Evolutionary conservation across 495 filamentous ascomycete genomes (phyloP).

Genomic region (Lepraria neglecta): DNA sequence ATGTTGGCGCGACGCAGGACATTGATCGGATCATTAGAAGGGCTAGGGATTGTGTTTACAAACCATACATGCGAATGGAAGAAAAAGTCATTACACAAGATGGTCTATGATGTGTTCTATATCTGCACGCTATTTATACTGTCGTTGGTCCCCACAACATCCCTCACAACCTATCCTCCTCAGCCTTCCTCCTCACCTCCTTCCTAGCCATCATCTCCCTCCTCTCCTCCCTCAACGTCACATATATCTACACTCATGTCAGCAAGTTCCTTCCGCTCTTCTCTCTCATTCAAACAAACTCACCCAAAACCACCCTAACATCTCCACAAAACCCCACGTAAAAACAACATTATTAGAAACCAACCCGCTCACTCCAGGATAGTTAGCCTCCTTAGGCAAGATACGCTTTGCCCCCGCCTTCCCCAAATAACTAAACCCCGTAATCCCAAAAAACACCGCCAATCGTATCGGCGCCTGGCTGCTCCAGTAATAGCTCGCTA

Average conservation of each 20-base stretch:
- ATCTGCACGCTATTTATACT: not conserved
- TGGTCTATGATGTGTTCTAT: not conserved
- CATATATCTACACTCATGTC: slow-evolving; percentile 29
- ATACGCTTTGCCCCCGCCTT: slow-evolving; percentile 34
- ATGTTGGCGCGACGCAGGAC: not conserved
- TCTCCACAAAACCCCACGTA: slow-evolving; percentile 76
- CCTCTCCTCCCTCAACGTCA: slow-evolving; percentile 48
- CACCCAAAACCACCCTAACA: slow-evolving; percentile 84
- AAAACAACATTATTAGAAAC: slow-evolving; percentile 77
- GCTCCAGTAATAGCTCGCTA: slow-evolving; percentile 59
- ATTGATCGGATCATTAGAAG: not conserved
- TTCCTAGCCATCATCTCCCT: slow-evolving; percentile 34
- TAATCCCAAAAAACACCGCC: slow-evolving; percentile 56
- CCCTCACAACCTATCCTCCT: slow-evolving; percentile 23
- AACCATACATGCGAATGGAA: not conserved
- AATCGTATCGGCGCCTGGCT: slow-evolving; percentile 63
- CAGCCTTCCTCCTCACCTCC: slow-evolving; percentile 31
- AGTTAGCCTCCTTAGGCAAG: slow-evolving; percentile 24
- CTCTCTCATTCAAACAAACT: slow-evolving; percentile 21
- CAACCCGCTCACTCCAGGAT: slow-evolving; percentile 40
- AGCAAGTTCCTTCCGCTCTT: not conserved
- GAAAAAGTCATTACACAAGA: not conserved
- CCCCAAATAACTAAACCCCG: slow-evolving; percentile 63
- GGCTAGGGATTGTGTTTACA: not conserved
- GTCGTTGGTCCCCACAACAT: not conserved